Evolutionary conservation across 306 rosid genomes (phyloP).

Genomic region (Adenanthera pavonina): DNA sequence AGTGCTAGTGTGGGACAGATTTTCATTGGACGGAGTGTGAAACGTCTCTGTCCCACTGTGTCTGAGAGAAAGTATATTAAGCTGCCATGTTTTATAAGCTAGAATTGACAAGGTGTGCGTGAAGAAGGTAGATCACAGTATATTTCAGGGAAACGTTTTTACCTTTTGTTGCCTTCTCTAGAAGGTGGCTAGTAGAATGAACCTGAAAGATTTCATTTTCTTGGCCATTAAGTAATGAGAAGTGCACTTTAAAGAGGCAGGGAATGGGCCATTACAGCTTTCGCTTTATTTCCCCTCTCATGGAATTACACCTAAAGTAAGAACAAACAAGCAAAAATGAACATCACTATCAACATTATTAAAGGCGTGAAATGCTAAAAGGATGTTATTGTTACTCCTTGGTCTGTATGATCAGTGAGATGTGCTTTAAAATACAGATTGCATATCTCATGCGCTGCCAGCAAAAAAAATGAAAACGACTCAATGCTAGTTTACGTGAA

Average conservation of each 20-base stretch:
- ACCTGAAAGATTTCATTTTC: neutral
- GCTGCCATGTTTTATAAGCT: neutral
- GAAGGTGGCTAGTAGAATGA: neutral
- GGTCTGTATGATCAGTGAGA: neutral
- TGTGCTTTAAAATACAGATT: neutral
- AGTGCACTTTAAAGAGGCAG: conserved; percentile 4
- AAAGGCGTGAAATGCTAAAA: neutral
- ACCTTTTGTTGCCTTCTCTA: neutral
- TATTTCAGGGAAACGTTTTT: neutral
- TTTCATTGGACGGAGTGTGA: neutral
- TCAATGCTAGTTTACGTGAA: neutral
- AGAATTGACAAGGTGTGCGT: too few species aligned
- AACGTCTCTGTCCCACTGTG: neutral
- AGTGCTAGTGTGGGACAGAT: neutral
- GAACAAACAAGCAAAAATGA: neutral
- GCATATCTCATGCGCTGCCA: neutral
- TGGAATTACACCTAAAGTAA: neutral
- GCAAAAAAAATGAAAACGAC: neutral
- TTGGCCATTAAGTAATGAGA: conserved; percentile 4
- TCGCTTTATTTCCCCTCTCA: conserved; percentile 1
- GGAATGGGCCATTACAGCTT: neutral
- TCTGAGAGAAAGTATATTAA: neutral
- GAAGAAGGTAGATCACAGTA: neutral
- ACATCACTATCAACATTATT: neutral
- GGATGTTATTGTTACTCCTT: neutral